These are phyloP conservation scores for Orbilia ellipsospora DNA, from an alignment of 2,329 filamentous ascomycete genomes.

Conservation along the genomic window DNA sequence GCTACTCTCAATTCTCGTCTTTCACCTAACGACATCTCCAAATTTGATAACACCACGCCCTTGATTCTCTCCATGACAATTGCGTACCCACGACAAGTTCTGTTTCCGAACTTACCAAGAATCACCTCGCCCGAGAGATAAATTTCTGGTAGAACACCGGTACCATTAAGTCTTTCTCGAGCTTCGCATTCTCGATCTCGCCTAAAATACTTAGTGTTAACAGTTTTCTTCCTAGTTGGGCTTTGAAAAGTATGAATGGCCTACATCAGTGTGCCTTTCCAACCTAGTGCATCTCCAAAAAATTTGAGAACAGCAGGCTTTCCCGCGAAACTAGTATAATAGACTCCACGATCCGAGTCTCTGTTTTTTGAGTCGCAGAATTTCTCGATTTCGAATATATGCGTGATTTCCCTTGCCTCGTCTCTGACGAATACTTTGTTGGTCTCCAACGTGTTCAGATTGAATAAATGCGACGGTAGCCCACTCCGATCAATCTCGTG, in stretches of 20 bases:
- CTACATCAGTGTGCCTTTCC: conserved; percentile 28
- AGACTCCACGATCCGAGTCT: conserved; percentile 23
- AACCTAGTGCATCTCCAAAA: conserved; percentile 43
- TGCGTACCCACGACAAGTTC: conserved; percentile 35
- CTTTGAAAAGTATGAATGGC: background rate
- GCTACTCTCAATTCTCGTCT: conserved; percentile 24
- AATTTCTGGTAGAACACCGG: conserved; percentile 27
- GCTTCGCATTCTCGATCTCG: conserved; percentile 48
- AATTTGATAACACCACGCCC: conserved; percentile 21
- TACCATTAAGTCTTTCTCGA: conserved; percentile 16
- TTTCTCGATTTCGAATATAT: conserved; percentile 26
- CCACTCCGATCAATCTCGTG: conserved; percentile 41
- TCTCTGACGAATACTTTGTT: conserved; percentile 40
- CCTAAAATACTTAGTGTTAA: conserved; percentile 7
- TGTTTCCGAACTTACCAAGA: conserved; percentile 24
- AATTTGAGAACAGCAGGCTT: conserved; percentile 33
- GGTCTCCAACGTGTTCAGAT: conserved; percentile 19
- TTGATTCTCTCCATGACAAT: conserved; percentile 40
- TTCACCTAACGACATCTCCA: conserved; percentile 20
- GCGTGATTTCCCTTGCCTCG: conserved; percentile 25
- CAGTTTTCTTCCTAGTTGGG: background rate
- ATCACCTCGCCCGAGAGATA: conserved; percentile 33
- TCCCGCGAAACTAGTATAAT: conserved; percentile 38
- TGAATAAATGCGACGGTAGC: conserved; percentile 31
- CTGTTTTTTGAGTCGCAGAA: conserved; percentile 10